These are phyloP conservation scores for Colletotrichum sublineola DNA, from an alignment of 2,329 filamentous ascomycete genomes.

Conservation along the genomic window DNA sequence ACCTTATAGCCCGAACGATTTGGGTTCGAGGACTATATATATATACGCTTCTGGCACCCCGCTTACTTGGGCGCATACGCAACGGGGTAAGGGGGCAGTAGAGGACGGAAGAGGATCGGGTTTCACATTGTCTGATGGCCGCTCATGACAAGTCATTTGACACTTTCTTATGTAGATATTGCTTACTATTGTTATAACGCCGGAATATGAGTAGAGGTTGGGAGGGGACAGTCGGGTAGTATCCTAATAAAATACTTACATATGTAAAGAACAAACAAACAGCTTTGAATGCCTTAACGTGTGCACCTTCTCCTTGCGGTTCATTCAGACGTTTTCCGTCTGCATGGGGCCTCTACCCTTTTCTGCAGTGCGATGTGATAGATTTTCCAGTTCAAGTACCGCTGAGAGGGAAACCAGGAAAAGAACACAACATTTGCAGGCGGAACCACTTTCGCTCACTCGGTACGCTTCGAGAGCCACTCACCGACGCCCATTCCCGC, in stretches of 20 bases:
- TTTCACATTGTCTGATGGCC: background rate
- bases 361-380: conserved; percentile 20
- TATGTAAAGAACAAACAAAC: background rate
- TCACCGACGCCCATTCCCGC: conserved; percentile 16
- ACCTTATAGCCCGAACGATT: background rate
- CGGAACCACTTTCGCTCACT: background rate
- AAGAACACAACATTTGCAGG: too few relatives aligned
- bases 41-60: too few relatives aligned
- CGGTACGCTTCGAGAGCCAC: background rate
- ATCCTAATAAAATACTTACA: background rate
- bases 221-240: conserved; percentile 8
- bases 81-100: too few relatives aligned
- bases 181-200: background rate
- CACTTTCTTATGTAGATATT: conserved; percentile 29
- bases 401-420: background rate
- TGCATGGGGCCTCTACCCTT: background rate
- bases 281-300: background rate
- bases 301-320: conserved; percentile 1
- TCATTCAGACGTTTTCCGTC: background rate
- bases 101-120: conserved; percentile 10
- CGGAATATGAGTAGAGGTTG: conserved; percentile 15
- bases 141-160: conserved; percentile 3
- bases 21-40: conserved; percentile 8
- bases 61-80: too few relatives aligned
- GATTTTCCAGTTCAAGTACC: background rate